These are phyloP conservation scores for Rhodotorula sphaerocarpa DNA, from an alignment of 768 basidiomycete species.

Conservation along the genomic window DNA sequence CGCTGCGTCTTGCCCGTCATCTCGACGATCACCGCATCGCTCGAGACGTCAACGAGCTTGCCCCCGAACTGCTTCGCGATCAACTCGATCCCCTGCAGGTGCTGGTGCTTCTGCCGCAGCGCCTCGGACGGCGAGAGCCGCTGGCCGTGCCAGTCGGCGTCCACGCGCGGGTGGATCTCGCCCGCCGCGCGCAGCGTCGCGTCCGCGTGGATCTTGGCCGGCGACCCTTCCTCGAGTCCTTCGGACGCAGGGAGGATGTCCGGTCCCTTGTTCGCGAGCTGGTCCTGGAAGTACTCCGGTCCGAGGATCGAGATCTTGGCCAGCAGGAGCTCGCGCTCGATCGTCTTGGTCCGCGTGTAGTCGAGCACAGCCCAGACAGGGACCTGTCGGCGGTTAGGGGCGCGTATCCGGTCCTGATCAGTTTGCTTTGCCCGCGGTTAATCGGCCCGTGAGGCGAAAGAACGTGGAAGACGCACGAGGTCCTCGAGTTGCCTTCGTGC, in stretches of 20 bases:
- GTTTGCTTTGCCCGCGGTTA: background rate
- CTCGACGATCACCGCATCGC: conserved; percentile 90
- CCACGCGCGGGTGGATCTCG: conserved; percentile 45
- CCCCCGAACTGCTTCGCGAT: conserved; percentile 84
- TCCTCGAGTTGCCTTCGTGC: conserved; percentile 92
- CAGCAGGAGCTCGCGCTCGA: conserved; percentile 86
- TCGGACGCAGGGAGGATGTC: conserved; percentile 39
- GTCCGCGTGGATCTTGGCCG: conserved; percentile 37
- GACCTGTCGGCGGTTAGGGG: conserved; percentile 55
- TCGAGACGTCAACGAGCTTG: conserved; percentile 86
- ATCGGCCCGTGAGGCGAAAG: background rate
- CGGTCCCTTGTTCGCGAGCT: conserved; percentile 64
- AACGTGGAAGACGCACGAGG: conserved; percentile 55
- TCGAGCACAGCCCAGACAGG: conserved; percentile 99
- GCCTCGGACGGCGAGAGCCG: conserved; percentile 66
- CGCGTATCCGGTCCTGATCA: background rate
- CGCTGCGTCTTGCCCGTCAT: conserved; percentile 82
- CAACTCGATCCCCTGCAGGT: conserved; percentile 75
- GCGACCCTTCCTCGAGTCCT: conserved; percentile 33
- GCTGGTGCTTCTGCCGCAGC: conserved; percentile 77
- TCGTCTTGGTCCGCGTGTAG: conserved; percentile 84
- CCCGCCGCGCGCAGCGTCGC: conserved; percentile 33
- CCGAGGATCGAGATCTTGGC: conserved; percentile 96
- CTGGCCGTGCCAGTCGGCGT: conserved; percentile 36
- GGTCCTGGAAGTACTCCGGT: conserved; percentile 90